phyloP scores from a whole-genome alignment of 305 asterid genomes.

The Fraxinus ornus region DNA sequence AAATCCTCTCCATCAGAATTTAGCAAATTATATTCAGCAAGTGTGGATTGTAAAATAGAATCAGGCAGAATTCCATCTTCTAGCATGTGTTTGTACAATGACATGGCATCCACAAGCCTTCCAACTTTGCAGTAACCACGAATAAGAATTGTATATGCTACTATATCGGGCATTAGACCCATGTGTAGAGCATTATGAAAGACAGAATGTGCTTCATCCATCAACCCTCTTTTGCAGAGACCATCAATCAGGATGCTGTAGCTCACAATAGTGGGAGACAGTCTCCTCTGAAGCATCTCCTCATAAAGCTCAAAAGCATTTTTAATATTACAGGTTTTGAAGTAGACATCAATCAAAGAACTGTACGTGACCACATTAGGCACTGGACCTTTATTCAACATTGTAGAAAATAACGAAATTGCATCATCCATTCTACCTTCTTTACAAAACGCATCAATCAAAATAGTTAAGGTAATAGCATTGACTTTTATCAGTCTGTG shows the following conservation, averaged over 20 bases:
- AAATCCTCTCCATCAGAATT: neutral
- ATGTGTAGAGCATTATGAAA: slow-evolving; percentile 28
- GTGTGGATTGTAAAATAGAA: slow-evolving; percentile 26
- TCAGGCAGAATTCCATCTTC: slow-evolving; percentile 37
- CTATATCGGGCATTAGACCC: slow-evolving; percentile 36
- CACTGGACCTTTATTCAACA: slow-evolving; percentile 31
- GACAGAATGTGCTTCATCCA: slow-evolving; percentile 32
- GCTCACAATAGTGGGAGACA: slow-evolving; percentile 45
- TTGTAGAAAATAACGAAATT: slow-evolving; percentile 30
- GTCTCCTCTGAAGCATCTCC: slow-evolving; percentile 33
- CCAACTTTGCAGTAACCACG: slow-evolving; percentile 40
- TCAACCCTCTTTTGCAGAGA: slow-evolving; percentile 40
- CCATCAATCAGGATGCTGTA: slow-evolving; percentile 46
- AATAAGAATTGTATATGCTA: slow-evolving; percentile 39
- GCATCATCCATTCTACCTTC: slow-evolving; percentile 44
- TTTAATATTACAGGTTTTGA: slow-evolving; percentile 25
- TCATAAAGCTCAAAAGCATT: slow-evolving; percentile 37
- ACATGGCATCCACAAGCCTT: slow-evolving; percentile 31
- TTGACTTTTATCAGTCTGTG: slow-evolving; percentile 15
- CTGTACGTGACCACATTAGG: slow-evolving; percentile 49
- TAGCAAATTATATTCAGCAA: slow-evolving; percentile 21
- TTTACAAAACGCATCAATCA: slow-evolving; percentile 47
- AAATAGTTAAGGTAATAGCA: slow-evolving; percentile 30
- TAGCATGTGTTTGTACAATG: slow-evolving; percentile 35
- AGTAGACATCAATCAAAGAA: slow-evolving; percentile 44